Conservation (phyloP, 306 rosid genomes). For the Pterocarpus macrocarpus region DNA sequence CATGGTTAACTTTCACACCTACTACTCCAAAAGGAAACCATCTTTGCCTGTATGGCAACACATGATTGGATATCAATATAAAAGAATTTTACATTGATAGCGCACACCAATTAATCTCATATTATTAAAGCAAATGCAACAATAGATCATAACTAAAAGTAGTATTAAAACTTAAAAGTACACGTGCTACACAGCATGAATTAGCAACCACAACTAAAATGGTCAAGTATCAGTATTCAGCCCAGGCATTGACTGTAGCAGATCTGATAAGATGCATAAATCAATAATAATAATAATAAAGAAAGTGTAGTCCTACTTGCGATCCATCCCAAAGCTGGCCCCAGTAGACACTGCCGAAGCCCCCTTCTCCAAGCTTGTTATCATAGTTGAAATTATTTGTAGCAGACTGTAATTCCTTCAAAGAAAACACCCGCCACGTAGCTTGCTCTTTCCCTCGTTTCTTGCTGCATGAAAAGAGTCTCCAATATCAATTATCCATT, state of each 20-base stretch:
- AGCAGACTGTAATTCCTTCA: slow-evolving; percentile 86
- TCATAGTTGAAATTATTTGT: slow-evolving; percentile 90
- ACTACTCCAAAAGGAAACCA: too few relatives aligned
- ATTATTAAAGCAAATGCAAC: neutral
- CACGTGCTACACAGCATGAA: neutral
- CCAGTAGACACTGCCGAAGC: slow-evolving; percentile 94
- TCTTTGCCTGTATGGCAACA: too few relatives aligned
- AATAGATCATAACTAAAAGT: neutral
- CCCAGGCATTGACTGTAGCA: neutral
- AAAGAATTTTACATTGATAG: too few relatives aligned
- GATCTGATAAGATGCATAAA: neutral
- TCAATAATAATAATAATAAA: neutral
- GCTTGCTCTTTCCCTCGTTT: slow-evolving; percentile 69
- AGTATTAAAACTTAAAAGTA: neutral
- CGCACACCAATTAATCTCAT: too few relatives aligned
- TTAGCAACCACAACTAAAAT: slow-evolving; percentile 2
- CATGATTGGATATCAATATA: too few relatives aligned
- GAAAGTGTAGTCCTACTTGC: slow-evolving; percentile 59
- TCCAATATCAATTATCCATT: slow-evolving; percentile 35
- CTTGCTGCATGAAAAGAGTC: slow-evolving; percentile 57
- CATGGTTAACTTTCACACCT: too few relatives aligned
- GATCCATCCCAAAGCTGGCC: slow-evolving; percentile 98
- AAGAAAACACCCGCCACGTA: slow-evolving; percentile 85
- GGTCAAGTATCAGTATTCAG: neutral
- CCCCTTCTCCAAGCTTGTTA: slow-evolving; percentile 95